Percentiles rank a stretch among this genome's conserved stretches.
Conservation (phyloP, 805 yeast species). For the Lipomyces lipofer region DNA sequence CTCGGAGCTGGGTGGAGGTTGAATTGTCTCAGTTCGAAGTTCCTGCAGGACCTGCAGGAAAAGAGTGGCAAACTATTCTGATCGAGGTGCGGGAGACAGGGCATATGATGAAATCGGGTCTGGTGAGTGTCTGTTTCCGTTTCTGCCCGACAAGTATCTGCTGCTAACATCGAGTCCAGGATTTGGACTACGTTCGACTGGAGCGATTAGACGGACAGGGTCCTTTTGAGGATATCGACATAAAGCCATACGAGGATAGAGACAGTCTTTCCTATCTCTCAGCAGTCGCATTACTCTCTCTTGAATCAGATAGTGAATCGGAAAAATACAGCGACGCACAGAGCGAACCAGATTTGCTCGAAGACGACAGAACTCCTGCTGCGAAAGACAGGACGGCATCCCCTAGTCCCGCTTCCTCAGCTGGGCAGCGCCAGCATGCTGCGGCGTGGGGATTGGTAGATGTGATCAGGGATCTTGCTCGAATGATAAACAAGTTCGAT, state of each 20-base stretch:
- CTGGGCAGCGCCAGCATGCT: neutral
- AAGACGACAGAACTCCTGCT: too few species aligned
- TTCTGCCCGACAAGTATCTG: neutral
- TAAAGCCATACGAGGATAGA: constrained; percentile 13
- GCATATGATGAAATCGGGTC: constrained; percentile 3
- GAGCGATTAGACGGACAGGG: constrained; percentile 19
- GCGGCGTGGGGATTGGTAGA: constrained; percentile 3
- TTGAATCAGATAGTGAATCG: too few species aligned
- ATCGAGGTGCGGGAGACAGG: constrained; percentile 25
- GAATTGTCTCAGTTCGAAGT: constrained; percentile 17
- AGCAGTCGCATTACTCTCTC: neutral
- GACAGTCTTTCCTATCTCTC: neutral
- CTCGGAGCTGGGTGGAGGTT: constrained; percentile 18
- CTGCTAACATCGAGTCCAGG: neutral
- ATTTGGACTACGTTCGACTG: constrained; percentile 21
- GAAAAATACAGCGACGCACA: too few species aligned
- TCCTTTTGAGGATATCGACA: constrained; percentile 3
- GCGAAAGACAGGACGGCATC: too few species aligned
- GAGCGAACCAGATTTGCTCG: too few species aligned
- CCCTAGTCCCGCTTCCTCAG: too few species aligned
- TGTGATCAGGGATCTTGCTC: constrained; percentile 5
- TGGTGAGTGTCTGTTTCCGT: constrained; percentile 1
- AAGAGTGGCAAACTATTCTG: constrained; percentile 22
- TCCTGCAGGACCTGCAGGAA: constrained; percentile 5
- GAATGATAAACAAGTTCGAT: constrained; percentile 5